Evolutionary conservation across 2,329 filamentous ascomycete species (phyloP), one percentile per base, ranked within the genome.

Genomic region (Fusarium pseudonygamai): DNA sequence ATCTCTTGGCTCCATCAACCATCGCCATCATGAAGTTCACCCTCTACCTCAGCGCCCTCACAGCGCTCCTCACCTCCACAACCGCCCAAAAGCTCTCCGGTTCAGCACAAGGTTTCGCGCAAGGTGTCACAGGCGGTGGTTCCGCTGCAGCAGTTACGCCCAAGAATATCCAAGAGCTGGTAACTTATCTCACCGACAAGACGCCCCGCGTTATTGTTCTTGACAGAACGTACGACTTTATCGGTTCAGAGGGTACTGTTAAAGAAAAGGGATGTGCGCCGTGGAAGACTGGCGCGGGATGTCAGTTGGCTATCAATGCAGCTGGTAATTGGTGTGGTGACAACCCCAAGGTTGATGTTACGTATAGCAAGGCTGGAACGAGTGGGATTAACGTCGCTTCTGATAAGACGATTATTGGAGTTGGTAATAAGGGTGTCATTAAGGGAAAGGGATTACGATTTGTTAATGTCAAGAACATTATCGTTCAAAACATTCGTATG

Each of bases 401-500:
- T 59, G 81, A 85, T 74, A 85, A 85, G 75, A 81, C 81, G 3
- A 78, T 85, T 52, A 70, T 85, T 30, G 83, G 83, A 8, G 77
- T 79, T 30, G 83, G 83, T 7, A 79, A 71, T 52, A 79, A 78
- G 39, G 83, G 80, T 40, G 77, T 84, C 7, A 80, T 85, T 57
- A 81, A 80, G 30, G 84, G 84, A 55, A 85, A 83, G 69, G 83
- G 83, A 14, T 76, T 85, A 10, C 77, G 78, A 1, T 74, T 85
- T 32, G 64, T 68, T 7, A 64, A 63, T 70, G 73, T 24, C 68
- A 75, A 53, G 79, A 84, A 83, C 66, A 73, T 83, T 26, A 78
- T 83, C 7, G 80, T 85, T 13, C 70, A 74, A 34, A 74, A 74
- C 28, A 71, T 74, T n/a, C 70, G 65, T 60, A 8, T 30, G 60